A percentile compares a stretch with the other conserved stretches of the same genome.
Conservation (phyloP, 1,284 basidiomycete species). For the Cryptococcus wingfieldii region DNA sequence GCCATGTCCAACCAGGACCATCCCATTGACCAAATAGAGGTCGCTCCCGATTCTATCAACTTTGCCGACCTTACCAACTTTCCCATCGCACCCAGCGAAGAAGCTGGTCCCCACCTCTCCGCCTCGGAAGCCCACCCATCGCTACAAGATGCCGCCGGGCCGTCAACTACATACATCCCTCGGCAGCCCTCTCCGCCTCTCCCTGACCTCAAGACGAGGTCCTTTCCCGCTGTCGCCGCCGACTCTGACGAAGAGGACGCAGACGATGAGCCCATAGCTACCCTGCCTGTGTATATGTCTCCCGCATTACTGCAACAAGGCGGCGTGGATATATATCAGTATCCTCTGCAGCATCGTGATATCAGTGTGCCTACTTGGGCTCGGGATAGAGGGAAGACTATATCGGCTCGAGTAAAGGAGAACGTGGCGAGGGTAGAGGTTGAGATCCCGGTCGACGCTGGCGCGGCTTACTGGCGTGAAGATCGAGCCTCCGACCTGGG, state of each 20-base stretch:
- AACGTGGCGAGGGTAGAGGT: slow-evolving; percentile 40
- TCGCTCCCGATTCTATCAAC: slow-evolving; percentile 19
- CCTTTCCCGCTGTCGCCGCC: slow-evolving; percentile 18
- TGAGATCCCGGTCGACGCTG: slow-evolving; percentile 45
- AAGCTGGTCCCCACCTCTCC: slow-evolving; percentile 8
- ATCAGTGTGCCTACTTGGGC: slow-evolving; percentile 39
- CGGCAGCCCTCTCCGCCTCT: slow-evolving; percentile 30
- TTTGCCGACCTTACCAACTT: slow-evolving; percentile 20
- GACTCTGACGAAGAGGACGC: slow-evolving; percentile 13
- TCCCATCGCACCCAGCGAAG: slow-evolving; percentile 19
- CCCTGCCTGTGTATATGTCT: slow-evolving; percentile 45
- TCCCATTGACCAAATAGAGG: slow-evolving; percentile 7
- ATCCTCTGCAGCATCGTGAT: slow-evolving; percentile 39
- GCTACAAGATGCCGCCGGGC: slow-evolving; percentile 28
- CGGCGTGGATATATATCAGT: slow-evolving; percentile 43
- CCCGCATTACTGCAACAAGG: slow-evolving; percentile 22
- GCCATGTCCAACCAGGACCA: neutral
- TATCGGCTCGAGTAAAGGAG: slow-evolving; percentile 46
- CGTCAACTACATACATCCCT: slow-evolving; percentile 34
- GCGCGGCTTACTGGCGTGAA: slow-evolving; percentile 42
- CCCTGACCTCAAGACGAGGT: slow-evolving; percentile 18
- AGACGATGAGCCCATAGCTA: slow-evolving; percentile 34
- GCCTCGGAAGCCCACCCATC: slow-evolving; percentile 5
- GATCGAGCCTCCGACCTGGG: slow-evolving; percentile 43
- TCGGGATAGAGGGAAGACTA: slow-evolving; percentile 35